Evolutionary conservation across 2,329 filamentous ascomycete species (phyloP), one percentile per base, ranked within the genome.

Genomic region (Lojkania enalia): DNA sequence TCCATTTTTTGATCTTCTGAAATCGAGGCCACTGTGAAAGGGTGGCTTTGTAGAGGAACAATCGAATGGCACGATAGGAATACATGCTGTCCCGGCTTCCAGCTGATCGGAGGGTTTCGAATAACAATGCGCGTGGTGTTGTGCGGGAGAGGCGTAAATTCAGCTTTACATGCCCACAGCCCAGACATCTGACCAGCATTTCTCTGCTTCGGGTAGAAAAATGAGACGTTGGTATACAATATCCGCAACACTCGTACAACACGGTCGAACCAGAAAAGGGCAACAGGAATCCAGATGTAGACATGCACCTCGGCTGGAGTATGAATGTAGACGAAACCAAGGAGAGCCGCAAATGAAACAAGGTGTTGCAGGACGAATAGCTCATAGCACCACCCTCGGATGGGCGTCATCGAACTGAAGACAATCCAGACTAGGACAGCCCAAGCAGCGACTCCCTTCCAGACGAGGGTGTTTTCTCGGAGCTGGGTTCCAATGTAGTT

Each of bases 331-430:
- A 87, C 66, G 30, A 86, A 72, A 70, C 80, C 85, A 27, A 87
- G 69, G 57, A 88, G 79, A 18, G 84, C 60, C 20, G 79, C 74
- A 44, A 83, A 83, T 2, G 82, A 79, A 13, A 80, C 63, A 19
- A 88, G 70, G 61, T 89, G 86, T 64, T 89, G 86, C 3, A 82
- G 55, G 13, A 88, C 78, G 60, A 88, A 89, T 0, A 87, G 48
- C 69, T 89, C 86, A 62, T 88, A 88, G 5, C 77, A 76, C 71
- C 83, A 73, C n/a, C 81, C 76, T 4, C 86, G 78, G 23, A 88
- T 71, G 0, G 86, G 86, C 5, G 80, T 76, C 42, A 86, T 73
- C 2, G 83, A 83, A 5, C 80, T 80, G 21, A 87, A 62, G 15
- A 81, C 76, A 27, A 84, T 84, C 84, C 85, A 88, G 0, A 84